Evolutionary conservation across 2,329 filamentous ascomycete genomes (phyloP), one percentile per base, ranked within the genome.

Genomic region (Tolypocladium guangdongense): DNA sequence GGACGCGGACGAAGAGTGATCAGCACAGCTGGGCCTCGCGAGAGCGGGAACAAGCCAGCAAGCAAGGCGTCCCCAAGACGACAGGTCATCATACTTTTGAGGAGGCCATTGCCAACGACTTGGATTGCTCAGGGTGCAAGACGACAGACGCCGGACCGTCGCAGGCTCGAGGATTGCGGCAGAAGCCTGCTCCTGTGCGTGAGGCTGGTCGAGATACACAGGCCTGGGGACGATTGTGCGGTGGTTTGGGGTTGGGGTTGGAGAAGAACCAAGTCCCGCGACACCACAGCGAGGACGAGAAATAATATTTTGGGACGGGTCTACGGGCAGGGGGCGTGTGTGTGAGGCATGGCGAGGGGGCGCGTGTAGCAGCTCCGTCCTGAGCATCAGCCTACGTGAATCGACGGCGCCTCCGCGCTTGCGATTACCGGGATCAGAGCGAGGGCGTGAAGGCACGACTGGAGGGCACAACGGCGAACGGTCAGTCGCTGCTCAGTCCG

Each of bases 41-140:
- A 58, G 59, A 59, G 64, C 63, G 56, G 56, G 56, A 60, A 56
- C 65, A 65, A 64, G 63, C 62, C 62, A 60, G 63, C 60, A 55
- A 60, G 63, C 60, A 55, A 39, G 35, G 55, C 54, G 39, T 47
- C 54, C 56, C 54, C 55, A 50, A 54, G 47, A 58, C 58, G 59
- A 62, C 62, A 60, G 59, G 53, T 59, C 46, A 49, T 63, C 65
- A 64, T 81, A 82, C 80, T 75, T 81, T 82, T 67, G 79, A 82
- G 66, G 78, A 82, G 68, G 80, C 78, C 80, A 82, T 82, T 74
- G 72, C 72, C 70, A 66, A 67, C 66, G 62, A 65, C 58, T 65
- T 66, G 61, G 60, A 57, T 63, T 64, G 66, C 62, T 67, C 66
- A 62, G 55, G 59, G 58, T 60, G 64, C 61, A 63, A 66, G 61